phyloP scores from a whole-genome alignment of 1,284 basidiomycete species.

The Puccinia sorghi region DNA sequence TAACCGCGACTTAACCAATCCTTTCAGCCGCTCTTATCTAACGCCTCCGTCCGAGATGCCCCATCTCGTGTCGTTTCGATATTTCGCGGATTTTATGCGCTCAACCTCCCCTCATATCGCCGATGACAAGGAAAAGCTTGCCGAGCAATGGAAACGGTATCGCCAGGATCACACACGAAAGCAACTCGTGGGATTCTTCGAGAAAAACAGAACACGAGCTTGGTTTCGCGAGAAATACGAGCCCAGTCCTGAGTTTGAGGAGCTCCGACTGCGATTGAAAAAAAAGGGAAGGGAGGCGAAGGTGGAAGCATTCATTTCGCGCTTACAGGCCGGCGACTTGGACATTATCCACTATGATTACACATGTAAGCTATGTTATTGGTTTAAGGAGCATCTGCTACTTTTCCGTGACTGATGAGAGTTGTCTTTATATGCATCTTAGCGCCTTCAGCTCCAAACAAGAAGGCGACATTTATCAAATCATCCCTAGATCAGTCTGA shows the following conservation, averaged over 20 bases:
- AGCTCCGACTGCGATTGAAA: slow-evolving; percentile 36
- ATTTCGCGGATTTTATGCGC: slow-evolving; percentile 55
- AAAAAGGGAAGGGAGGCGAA: slow-evolving; percentile 47
- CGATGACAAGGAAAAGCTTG: slow-evolving; percentile 52
- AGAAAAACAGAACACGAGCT: slow-evolving; percentile 49
- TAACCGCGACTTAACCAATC: neutral
- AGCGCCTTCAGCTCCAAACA: slow-evolving; percentile 1
- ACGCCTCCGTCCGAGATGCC: slow-evolving; percentile 53
- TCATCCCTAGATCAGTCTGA: slow-evolving; percentile 1
- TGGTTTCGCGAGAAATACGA: slow-evolving; percentile 49
- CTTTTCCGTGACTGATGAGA: neutral
- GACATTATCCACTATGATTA: slow-evolving; percentile 48
- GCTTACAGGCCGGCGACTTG: slow-evolving; percentile 35
- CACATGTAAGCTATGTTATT: slow-evolving; percentile 1
- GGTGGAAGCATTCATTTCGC: slow-evolving; percentile 13
- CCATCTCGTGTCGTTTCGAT: slow-evolving; percentile 53
- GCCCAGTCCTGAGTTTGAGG: slow-evolving; percentile 39
- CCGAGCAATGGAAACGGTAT: slow-evolving; percentile 55
- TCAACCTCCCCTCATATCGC: slow-evolving; percentile 50
- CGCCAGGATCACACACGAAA: slow-evolving; percentile 51
- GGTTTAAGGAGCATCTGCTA: neutral
- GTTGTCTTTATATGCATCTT: neutral
- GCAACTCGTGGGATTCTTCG: slow-evolving; percentile 52
- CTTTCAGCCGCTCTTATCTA: slow-evolving; percentile 51
- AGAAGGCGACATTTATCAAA: slow-evolving; percentile 9